Percentiles rank a stretch among this genome's conserved stretches.
phyloP scores from a whole-genome alignment of 352 stramenopile species.

The Globisporangium radiosum region DNA sequence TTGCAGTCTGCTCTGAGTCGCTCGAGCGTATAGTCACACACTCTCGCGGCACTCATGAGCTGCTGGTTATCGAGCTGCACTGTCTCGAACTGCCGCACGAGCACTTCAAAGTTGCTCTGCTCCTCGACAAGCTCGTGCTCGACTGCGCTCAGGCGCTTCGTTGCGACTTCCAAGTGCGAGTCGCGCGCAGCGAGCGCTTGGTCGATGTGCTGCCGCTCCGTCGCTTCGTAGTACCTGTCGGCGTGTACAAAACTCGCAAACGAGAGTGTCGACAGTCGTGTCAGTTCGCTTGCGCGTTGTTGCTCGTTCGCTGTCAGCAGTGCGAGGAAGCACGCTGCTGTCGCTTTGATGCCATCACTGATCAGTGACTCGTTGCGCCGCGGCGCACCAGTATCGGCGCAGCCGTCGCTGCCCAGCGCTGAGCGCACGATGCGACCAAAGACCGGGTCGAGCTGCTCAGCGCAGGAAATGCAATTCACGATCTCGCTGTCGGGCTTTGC shows the following conservation, averaged over 20 bases:
- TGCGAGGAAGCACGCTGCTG: conserved; percentile 14
- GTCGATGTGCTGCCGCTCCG: conserved; percentile 22
- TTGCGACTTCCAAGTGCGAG: conserved; percentile 23
- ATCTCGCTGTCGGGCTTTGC: conserved; percentile 51
- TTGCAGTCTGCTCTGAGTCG: background rate
- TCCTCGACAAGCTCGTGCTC: conserved; percentile 63
- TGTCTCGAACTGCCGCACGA: conserved; percentile 58
- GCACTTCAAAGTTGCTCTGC: conserved; percentile 57
- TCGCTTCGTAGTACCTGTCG: conserved; percentile 30
- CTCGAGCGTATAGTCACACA: background rate
- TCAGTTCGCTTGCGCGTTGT: conserved; percentile 9
- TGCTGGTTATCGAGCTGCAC: conserved; percentile 22
- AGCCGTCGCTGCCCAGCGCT: conserved; percentile 13
- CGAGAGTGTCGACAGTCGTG: conserved; percentile 1
- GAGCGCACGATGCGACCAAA: conserved; percentile 32
- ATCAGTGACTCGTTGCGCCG: conserved; percentile 1
- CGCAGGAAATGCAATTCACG: conserved; percentile 39
- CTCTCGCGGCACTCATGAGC: too few relatives aligned
- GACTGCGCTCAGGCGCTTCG: conserved; percentile 52
- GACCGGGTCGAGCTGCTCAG: conserved; percentile 37
- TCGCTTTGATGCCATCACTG: conserved; percentile 2
- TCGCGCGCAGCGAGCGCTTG: conserved; percentile 19
- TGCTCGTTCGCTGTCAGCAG: conserved; percentile 22
- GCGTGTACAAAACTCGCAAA: conserved; percentile 54
- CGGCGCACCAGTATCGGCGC: background rate